Percentiles rank a stretch among this genome's conserved stretches.
Evolutionary conservation across 2,329 filamentous ascomycete genomes (phyloP).

Genomic region (Fusarium sp.): DNA sequence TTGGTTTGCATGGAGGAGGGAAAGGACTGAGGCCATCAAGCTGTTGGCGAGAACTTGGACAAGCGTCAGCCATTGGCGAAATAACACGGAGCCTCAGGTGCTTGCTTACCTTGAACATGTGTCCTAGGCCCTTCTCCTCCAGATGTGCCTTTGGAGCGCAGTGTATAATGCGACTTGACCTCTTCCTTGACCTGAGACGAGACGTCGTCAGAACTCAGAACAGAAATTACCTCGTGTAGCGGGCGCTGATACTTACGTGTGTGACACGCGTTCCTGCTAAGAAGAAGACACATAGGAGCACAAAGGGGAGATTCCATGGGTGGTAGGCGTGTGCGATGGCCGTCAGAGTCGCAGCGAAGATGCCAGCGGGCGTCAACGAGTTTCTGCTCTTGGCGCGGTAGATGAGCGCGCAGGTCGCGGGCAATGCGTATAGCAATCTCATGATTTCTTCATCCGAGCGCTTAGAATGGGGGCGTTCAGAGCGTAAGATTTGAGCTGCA

Average conservation of each 20-base stretch:
- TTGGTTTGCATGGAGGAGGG: constrained; percentile 68
- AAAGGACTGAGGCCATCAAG: constrained; percentile 73
- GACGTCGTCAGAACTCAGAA: constrained; percentile 37
- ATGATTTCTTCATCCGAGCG: constrained; percentile 50
- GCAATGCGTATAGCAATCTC: constrained; percentile 66
- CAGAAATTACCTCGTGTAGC: neutral
- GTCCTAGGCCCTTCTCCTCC: constrained; percentile 86
- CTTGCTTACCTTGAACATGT: constrained; percentile 74
- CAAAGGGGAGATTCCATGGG: constrained; percentile 93
- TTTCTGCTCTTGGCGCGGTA: constrained; percentile 75
- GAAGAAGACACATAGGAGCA: constrained; percentile 85
- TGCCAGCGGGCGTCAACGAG: constrained; percentile 80
- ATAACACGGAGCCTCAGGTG: neutral
- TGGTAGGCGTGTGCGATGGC: constrained; percentile 86
- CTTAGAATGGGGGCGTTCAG: constrained; percentile 12
- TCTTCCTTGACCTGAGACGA: constrained; percentile 81
- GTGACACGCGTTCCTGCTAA: constrained; percentile 84
- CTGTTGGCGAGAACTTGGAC: constrained; percentile 82
- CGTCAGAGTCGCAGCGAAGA: constrained; percentile 76
- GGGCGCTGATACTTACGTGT: constrained; percentile 63
- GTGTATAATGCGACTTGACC: constrained; percentile 82
- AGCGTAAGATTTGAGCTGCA: constrained; percentile 4
- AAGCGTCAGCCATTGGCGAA: constrained; percentile 4
- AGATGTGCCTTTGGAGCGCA: constrained; percentile 75
- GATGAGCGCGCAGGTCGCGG: constrained; percentile 67